Evolutionary conservation across 257 asterid species (phyloP).

Genomic region (Nicotiana undulata): DNA sequence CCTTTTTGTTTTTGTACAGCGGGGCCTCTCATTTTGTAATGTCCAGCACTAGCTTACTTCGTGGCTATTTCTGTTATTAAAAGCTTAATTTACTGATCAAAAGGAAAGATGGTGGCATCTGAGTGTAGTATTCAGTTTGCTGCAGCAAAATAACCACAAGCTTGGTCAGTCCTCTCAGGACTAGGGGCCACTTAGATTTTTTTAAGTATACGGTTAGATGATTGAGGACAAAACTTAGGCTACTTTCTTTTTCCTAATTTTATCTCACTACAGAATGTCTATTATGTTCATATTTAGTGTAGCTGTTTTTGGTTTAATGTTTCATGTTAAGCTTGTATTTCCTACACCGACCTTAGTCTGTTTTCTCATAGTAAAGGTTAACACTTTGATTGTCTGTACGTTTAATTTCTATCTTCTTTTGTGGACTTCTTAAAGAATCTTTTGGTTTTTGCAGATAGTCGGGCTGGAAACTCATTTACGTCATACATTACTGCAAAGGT

Average conservation of each 20-base stretch:
- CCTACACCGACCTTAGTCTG: neutral
- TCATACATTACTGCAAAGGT: constrained; percentile 95
- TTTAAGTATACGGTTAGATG: neutral
- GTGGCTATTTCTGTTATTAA: neutral
- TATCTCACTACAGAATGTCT: neutral
- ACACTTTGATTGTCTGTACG: neutral
- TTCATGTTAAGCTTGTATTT: neutral
- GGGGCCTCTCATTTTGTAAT: neutral
- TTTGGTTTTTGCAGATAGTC: constrained; percentile 60
- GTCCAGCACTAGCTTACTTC: neutral
- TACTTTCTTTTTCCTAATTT: neutral
- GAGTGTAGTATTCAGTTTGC: neutral
- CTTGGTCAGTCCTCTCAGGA: neutral
- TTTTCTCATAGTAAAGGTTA: neutral
- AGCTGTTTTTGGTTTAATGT: neutral
- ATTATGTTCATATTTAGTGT: neutral
- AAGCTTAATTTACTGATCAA: neutral
- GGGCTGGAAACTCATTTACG: constrained; percentile 76
- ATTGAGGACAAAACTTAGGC: neutral
- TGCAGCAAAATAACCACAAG: neutral
- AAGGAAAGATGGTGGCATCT: neutral
- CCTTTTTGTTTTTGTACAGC: neutral
- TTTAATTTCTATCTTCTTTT: neutral
- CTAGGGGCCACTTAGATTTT: neutral
- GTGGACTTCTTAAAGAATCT: neutral